Conservation (phyloP, 2,329 filamentous ascomycete genomes). For the Calonectria leucothoes region DNA sequence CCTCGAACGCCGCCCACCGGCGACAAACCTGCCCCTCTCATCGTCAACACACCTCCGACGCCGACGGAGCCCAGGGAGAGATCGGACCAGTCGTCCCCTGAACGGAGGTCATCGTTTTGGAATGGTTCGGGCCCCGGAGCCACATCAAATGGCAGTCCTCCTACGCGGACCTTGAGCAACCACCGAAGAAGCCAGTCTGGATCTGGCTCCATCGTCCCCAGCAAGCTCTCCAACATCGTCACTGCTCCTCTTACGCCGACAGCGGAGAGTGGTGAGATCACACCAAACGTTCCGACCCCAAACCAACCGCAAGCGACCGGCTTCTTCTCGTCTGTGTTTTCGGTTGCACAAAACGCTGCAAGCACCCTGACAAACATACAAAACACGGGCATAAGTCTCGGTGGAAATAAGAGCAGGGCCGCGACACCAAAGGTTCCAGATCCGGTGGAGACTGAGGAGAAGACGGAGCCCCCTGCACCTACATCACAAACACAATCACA, state of each 20-base stretch:
- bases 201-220: constrained; percentile 72
- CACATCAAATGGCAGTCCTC: constrained; percentile 67
- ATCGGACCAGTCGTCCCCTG: constrained; percentile 39
- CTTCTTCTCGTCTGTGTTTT: constrained; percentile 95
- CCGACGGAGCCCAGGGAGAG: constrained; percentile 59
- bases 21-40: constrained; percentile 62
- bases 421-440: constrained; percentile 40
- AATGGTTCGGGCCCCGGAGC: constrained; percentile 39
- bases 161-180: constrained; percentile 78
- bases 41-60: constrained; percentile 76
- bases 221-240: constrained; percentile 86
- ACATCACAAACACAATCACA: constrained; percentile 45
- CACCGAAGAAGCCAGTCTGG: constrained; percentile 69
- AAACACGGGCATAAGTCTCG: constrained; percentile 69
- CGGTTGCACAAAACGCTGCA: constrained; percentile 92
- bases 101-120: constrained; percentile 44
- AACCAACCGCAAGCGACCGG: constrained; percentile 65
- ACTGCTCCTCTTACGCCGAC: constrained; percentile 81
- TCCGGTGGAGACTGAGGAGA: constrained; percentile 34
- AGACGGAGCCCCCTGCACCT: constrained; percentile 57
- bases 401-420: constrained; percentile 51
- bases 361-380: constrained; percentile 79
- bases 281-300: constrained; percentile 63
- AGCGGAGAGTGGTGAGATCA: constrained; percentile 72
- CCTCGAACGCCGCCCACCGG: constrained; percentile 62